These are phyloP conservation scores for Nemania sp. DNA, from an alignment of 2,329 filamentous ascomycete genomes.

Conservation along the genomic window DNA sequence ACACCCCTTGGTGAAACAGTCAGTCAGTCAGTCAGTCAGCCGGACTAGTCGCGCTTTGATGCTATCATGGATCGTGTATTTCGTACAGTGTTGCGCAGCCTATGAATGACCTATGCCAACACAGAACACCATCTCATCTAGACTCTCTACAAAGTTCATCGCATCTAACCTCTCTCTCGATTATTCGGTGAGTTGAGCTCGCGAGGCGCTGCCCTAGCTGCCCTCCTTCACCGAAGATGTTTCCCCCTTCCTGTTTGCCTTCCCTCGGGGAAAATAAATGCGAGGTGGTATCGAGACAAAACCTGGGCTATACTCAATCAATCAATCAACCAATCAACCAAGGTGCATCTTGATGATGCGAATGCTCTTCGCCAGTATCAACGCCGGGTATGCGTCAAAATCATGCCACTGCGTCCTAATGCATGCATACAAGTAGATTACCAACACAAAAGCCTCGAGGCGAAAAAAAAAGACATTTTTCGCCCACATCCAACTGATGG, in stretches of 20 bases:
- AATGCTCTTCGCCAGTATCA: slow-evolving; percentile 12
- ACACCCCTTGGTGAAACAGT: too few relatives aligned
- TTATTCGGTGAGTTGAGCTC: background rate
- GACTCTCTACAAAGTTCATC: background rate
- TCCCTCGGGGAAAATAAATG: background rate
- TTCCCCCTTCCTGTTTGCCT: background rate
- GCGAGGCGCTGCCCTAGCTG: slow-evolving; percentile 1
- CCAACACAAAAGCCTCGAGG: slow-evolving; percentile 8
- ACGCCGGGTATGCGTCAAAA: slow-evolving; percentile 23
- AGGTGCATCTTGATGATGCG: slow-evolving; percentile 16
- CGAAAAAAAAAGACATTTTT: slow-evolving; percentile 12
- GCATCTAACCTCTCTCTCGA: background rate
- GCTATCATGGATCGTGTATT: slow-evolving; percentile 9
- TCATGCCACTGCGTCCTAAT: slow-evolving; percentile 20
- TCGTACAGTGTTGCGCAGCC: slow-evolving; percentile 6
- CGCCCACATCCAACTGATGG: slow-evolving; percentile 24
- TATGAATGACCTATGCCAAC: slow-evolving; percentile 12
- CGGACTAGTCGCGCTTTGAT: background rate
- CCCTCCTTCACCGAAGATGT: background rate
- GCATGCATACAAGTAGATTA: slow-evolving; percentile 24
- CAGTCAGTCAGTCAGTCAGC: too few relatives aligned
- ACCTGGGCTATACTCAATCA: slow-evolving; percentile 14
- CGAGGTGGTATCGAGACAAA: slow-evolving; percentile 8
- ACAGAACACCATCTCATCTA: background rate
- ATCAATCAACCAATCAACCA: slow-evolving; percentile 16